A percentile compares a stretch with the other conserved stretches of the same genome.
These are phyloP conservation scores for Hypoxylon fuscum DNA, from an alignment of 495 filamentous ascomycete genomes.

Conservation along the genomic window DNA sequence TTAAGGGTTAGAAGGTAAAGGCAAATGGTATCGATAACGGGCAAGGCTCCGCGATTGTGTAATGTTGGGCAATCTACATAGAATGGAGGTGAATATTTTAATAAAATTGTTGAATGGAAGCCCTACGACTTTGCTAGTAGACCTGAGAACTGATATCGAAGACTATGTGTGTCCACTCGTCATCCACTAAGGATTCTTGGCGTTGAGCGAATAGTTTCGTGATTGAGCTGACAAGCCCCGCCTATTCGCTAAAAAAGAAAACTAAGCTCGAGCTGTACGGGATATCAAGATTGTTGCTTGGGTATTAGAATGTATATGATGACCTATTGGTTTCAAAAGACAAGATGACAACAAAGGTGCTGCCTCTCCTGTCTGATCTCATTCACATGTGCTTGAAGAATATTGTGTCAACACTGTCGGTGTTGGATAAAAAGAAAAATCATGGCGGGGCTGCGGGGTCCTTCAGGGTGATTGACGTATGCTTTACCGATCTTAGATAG, in stretches of 20 bases:
- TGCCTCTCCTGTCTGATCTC: constrained; percentile 1
- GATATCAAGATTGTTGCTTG: constrained; percentile 21
- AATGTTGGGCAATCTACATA: constrained; percentile 11
- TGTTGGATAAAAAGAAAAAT: constrained; percentile 6
- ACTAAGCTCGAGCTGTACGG: constrained; percentile 1
- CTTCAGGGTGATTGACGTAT: constrained; percentile 36
- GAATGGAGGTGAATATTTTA: constrained; percentile 5
- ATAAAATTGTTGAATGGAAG: not conserved
- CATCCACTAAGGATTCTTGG: constrained; percentile 28
- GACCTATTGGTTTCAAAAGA: not conserved
- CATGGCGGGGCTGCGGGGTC: constrained; percentile 37
- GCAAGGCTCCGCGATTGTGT: constrained; percentile 1
- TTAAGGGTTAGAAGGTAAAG: not conserved
- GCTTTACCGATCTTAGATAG: constrained; percentile 34
- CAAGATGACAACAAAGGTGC: not conserved
- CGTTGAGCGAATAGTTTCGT: constrained; percentile 16
- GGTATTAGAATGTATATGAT: constrained; percentile 1
- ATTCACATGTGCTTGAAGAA: constrained; percentile 3
- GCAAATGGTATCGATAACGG: constrained; percentile 6
- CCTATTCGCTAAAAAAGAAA: constrained; percentile 3
- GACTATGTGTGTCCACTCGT: constrained; percentile 15
- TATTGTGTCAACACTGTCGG: constrained; percentile 11
- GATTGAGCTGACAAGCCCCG: constrained; percentile 14
- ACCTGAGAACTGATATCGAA: constrained; percentile 12
- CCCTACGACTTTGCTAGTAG: constrained; percentile 2